Base-by-base conservation (phyloP, 2,329 filamentous ascomycete species). In the Magnaporthales sp. region DNA sequence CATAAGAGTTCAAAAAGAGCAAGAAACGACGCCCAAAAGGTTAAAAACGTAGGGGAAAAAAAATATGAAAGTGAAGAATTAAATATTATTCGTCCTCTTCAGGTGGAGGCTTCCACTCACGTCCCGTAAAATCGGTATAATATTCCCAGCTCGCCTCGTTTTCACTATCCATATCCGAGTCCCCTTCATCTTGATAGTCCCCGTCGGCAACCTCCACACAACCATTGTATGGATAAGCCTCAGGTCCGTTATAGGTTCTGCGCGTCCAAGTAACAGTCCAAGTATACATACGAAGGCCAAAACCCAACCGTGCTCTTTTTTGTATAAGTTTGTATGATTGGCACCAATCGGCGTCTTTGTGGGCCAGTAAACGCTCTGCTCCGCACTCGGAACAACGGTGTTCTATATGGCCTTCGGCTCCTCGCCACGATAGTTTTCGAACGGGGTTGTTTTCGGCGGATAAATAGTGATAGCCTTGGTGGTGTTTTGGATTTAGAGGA, bases 211-310 rank as follows among this genome's bases (percentile, higher is more conserved):
- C 62, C 62, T 63, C 62, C 3, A 63, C 31, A 13, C n/a, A 30
- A 8, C 62, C 31, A 19, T 27, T 13, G 22, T 63, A 63, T 9
- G 62, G 62, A 27, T 63, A 63, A 19, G 26, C 22, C 31, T 63
- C 31, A 30, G 62, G 62, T 8, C 62, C 31, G 31, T 46, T 8
- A 19, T 63, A 32, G 1, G 15, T 63, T 27, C 62, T 63, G n/a
- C 30, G 62, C 15, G 62, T 63, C 31, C 62, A 63, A 24, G 62
- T 63, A 10, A 63, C 31, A 13, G 62, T 63, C 62, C 31, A 63
- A 24, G 31, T 63, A n/a, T 46, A 63, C 62, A 63, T 46, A 15
- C 31, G 29, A 8, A 32, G 29, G 22, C 62, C 62, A 46, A 4
- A n/a, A 8, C 62, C 24, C 8, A 32, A 15, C 7, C 22, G 62